Base-by-base conservation (phyloP, 2,329 filamentous ascomycete genomes). In the Sarocladium brachiariae region DNA sequence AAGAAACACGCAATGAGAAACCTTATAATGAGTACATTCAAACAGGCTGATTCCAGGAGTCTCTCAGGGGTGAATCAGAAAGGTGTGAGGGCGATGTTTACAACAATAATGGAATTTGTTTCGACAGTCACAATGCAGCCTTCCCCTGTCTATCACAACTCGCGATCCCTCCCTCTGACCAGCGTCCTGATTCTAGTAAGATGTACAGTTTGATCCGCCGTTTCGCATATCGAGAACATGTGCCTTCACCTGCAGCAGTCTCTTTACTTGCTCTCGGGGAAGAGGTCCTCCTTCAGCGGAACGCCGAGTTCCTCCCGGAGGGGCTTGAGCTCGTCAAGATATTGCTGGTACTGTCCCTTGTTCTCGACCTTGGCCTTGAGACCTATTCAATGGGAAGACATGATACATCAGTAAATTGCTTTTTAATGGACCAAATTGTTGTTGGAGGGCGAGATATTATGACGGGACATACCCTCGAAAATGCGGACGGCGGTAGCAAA, bases 301-400 rank as follows among this genome's bases (percentile, higher is more conserved):
- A 97, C 83, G 62, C 92, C 92, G 57, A 97, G 84, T 77, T 97
- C 92, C 79, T 95, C 89, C 64, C 91, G 86, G 65, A 97, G 78
- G 58, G 86, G 79, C 79, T 95, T 89, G 61, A 99, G 89, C 77
- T 96, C 89, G 66, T 88, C 80, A 55, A 99, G 84, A 75, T 95
- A 96, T 77, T 96, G 86, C 67, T 96, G 81, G 77, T 99, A 99
- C 78, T 99, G 93, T 65, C 83, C 82, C 74, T 89, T 86, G 83
- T 95, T 99, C 83, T 99, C 93, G 62, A 97, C 93, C 84, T 99
- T 99, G 74, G 90, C 89, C 78, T 96, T 96, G 81, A 99, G 87
- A 66, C 92, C 91, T 96, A 57, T 57, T 51, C n/a, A 13, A 21
- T 50, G 37, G 55, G 59, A 54, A 62, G 60, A 51, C 46, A 51